Conservation (phyloP, 176 grass and related monocot genomes). For the Bromus sterilis region DNA sequence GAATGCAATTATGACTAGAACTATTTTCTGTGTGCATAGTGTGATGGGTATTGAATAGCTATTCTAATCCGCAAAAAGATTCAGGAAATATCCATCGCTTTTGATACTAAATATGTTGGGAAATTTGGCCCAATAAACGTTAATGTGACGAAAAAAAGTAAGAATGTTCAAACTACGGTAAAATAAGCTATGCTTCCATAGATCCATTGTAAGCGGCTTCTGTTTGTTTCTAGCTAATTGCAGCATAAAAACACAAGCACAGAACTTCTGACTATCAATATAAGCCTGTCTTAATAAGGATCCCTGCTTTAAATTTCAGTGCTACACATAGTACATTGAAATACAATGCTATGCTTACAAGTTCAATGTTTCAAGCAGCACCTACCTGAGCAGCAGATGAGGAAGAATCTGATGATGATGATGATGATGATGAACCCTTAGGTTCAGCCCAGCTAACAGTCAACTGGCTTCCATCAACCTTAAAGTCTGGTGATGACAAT, state of each 20-base stretch:
- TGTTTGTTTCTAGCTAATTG: neutral
- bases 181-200: neutral
- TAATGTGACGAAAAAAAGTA: neutral
- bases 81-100: neutral
- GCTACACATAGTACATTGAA: neutral
- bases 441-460: conserved; percentile 96
- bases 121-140: neutral
- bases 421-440: conserved; percentile 27
- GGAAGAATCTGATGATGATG: conserved; percentile 43
- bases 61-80: neutral
- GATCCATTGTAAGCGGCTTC: neutral
- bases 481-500: conserved; percentile 62
- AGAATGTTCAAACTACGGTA: neutral
- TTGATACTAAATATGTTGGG: neutral
- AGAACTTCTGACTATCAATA: neutral
- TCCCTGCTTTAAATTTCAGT: neutral
- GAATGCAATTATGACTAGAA: neutral
- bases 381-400: conserved; percentile 71
- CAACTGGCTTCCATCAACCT: conserved; percentile 87
- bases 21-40: neutral
- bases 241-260: neutral
- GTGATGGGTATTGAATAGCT: too few relatives aligned
- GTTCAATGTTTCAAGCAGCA: neutral
- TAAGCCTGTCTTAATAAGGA: neutral
- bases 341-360: neutral